Conservation (phyloP, 1,139 yeast species). For the Suhomyces coccinellae region DNA sequence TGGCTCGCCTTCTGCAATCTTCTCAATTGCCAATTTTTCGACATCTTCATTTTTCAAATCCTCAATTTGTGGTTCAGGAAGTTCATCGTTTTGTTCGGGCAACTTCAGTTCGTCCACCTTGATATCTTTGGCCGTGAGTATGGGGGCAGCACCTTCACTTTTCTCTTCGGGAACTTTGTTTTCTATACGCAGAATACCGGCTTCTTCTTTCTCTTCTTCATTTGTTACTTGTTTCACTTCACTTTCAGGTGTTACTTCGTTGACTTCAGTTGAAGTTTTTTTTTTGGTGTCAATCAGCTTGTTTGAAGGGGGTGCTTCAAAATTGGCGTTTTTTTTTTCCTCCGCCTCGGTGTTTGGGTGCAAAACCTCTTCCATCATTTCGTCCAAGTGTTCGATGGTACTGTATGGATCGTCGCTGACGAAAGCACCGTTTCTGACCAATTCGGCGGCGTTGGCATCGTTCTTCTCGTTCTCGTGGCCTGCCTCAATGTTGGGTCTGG, state of each 20-base stretch:
- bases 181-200: not conserved
- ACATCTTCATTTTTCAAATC: slow-evolving; percentile 3
- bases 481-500: slow-evolving; percentile 38
- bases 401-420: slow-evolving; percentile 50
- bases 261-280: not conserved
- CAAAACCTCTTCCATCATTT: slow-evolving; percentile 43
- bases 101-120: slow-evolving; percentile 4
- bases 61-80: slow-evolving; percentile 4
- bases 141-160: slow-evolving; percentile 7
- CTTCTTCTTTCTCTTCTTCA: not conserved
- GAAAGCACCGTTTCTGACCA: slow-evolving; percentile 47
- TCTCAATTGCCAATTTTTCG: slow-evolving; percentile 1
- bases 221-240: not conserved
- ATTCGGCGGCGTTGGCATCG: slow-evolving; percentile 43
- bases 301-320: not conserved
- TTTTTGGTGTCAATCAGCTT: not conserved
- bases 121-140: slow-evolving; percentile 9
- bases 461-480: slow-evolving; percentile 35
- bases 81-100: slow-evolving; percentile 1
- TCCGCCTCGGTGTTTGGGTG: slow-evolving; percentile 15
- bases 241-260: not conserved
- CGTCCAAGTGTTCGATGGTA: slow-evolving; percentile 41
- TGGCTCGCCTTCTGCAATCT: slow-evolving; percentile 6
- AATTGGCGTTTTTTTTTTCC: slow-evolving; percentile 9
- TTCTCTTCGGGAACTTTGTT: slow-evolving; percentile 4